phyloP scores from a whole-genome alignment of 345 rosid species.

The Citrus glauca region DNA sequence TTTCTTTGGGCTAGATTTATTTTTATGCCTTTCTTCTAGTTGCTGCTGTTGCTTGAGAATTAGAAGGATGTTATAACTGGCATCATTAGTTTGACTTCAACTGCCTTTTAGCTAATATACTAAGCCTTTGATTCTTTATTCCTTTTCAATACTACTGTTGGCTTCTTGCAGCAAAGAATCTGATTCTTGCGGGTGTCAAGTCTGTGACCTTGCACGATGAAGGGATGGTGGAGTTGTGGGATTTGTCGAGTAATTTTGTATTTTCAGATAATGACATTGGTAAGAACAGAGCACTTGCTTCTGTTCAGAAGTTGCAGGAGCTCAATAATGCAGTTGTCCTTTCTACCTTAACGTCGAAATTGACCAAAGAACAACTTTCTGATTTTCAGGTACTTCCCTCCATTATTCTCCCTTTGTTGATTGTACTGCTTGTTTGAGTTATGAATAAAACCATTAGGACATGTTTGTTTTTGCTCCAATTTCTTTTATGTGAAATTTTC shows the following conservation, averaged over 20 bases:
- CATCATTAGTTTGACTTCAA: not conserved
- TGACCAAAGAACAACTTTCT: slow-evolving; percentile 76
- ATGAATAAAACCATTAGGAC: not conserved
- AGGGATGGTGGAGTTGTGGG: slow-evolving; percentile 81
- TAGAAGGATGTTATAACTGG: not conserved
- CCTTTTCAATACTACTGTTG: not conserved
- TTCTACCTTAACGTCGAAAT: slow-evolving; percentile 59
- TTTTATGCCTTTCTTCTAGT: not conserved
- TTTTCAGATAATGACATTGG: slow-evolving; percentile 84
- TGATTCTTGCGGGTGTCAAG: slow-evolving; percentile 96
- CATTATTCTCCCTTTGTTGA: not conserved
- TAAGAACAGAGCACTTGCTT: slow-evolving; percentile 91
- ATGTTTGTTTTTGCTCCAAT: not conserved
- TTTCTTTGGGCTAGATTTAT: no score
- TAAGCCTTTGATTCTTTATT: not conserved
- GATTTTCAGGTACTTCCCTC: slow-evolving; percentile 62
- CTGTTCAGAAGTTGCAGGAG: slow-evolving; percentile 92
- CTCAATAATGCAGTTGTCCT: slow-evolving; percentile 84
- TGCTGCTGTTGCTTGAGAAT: not conserved
- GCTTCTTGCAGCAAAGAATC: slow-evolving; percentile 79
- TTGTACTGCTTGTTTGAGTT: not conserved
- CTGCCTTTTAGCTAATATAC: not conserved
- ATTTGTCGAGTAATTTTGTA: slow-evolving; percentile 80
- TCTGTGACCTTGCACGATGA: slow-evolving; percentile 96
- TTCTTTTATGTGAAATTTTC: not conserved